A percentile compares a stretch with the other conserved stretches of the same genome.
These are phyloP conservation scores for Colletotrichum endophyticum DNA, from an alignment of 2,329 filamentous ascomycete species.

Conservation along the genomic window DNA sequence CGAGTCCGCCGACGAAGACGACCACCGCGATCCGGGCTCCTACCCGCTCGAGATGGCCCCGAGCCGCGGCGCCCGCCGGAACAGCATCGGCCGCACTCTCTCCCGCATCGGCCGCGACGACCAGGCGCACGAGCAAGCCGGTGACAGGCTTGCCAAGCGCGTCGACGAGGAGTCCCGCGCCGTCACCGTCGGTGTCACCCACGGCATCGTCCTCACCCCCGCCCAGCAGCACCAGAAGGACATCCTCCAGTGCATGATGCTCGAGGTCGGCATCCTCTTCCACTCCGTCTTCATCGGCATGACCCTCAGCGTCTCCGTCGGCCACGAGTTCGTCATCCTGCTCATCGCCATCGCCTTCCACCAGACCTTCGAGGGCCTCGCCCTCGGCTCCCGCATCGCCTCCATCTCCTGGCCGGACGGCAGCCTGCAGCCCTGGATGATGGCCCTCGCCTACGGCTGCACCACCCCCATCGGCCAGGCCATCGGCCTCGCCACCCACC, in stretches of 20 bases:
- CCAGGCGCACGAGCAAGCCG: neutral
- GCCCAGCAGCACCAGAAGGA: conserved; percentile 67
- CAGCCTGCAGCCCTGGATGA: conserved; percentile 57
- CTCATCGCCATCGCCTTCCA: conserved; percentile 81
- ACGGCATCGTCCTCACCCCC: conserved; percentile 36
- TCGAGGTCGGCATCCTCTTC: conserved; percentile 81
- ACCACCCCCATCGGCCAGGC: conserved; percentile 77
- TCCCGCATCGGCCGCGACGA: conserved; percentile 1
- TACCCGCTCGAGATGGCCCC: neutral
- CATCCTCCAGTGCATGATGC: conserved; percentile 76
- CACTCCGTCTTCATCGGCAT: conserved; percentile 85
- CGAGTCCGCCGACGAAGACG: neutral
- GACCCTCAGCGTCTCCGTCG: conserved; percentile 79
- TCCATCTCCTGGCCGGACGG: conserved; percentile 49
- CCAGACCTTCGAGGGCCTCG: conserved; percentile 63
- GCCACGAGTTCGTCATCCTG: conserved; percentile 78
- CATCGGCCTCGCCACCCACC: conserved; percentile 72
- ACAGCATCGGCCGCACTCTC: conserved; percentile 8
- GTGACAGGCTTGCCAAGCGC: conserved; percentile 24
- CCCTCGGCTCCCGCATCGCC: conserved; percentile 68
- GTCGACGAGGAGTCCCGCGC: conserved; percentile 8
- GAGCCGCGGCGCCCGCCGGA: neutral
- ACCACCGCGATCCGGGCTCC: neutral
- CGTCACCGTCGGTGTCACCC: neutral
- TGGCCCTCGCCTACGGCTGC: conserved; percentile 63